Percentiles rank a stretch among this genome's conserved stretches.
These are phyloP conservation scores for Oryza meyeriana DNA, from an alignment of 176 grass and related monocot species.

Conservation along the genomic window DNA sequence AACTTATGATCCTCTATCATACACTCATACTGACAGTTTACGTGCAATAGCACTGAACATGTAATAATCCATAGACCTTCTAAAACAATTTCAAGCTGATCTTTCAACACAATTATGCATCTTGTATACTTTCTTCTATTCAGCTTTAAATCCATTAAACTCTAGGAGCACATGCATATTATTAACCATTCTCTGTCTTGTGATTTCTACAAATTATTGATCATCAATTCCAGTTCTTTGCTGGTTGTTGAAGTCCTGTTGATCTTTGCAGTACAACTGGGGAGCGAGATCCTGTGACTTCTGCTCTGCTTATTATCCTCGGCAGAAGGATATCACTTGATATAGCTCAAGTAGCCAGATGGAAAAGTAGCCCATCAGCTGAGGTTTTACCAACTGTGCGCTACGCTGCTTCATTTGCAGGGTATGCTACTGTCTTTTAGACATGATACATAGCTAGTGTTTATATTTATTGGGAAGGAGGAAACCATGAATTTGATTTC, in stretches of 20 bases:
- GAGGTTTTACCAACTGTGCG: conserved; percentile 62
- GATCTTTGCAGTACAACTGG: conserved; percentile 76
- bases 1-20: not conserved
- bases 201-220: conserved; percentile 1
- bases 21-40: not conserved
- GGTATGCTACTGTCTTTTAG: conserved; percentile 46
- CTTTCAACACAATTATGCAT: not conserved
- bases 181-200: not conserved
- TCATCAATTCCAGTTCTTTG: not conserved
- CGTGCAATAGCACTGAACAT: not conserved
- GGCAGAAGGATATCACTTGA: conserved; percentile 84
- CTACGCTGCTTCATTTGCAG: conserved; percentile 94
- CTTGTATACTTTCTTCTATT: not conserved
- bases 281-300: conserved; percentile 83
- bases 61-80: not conserved
- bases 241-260: conserved; percentile 1
- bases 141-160: not conserved
- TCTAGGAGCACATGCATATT: not conserved
- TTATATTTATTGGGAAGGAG: conserved; percentile 9
- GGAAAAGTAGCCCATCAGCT: conserved; percentile 78
- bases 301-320: conserved; percentile 86
- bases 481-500: not conserved
- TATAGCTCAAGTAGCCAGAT: conserved; percentile 93
- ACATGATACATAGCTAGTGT: not conserved
- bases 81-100: conserved; percentile 7